Conservation (phyloP, 192 early-diverging fungal species). For the Coemansia sp. region DNA sequence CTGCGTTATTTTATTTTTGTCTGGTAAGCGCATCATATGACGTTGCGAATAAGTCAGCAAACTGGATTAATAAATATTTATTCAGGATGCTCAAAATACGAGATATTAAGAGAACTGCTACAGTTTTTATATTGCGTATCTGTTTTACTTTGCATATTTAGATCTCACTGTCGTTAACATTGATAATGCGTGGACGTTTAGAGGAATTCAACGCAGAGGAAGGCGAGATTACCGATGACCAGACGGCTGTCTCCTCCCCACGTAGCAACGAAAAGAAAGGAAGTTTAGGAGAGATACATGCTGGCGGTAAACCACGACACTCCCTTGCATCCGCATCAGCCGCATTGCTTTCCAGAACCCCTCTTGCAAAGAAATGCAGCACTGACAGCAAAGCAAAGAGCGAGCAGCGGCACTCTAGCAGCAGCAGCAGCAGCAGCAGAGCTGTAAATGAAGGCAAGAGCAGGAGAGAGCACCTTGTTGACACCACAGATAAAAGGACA, state of each 20-base stretch:
- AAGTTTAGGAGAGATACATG: background rate
- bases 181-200: background rate
- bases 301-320: background rate
- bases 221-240: constrained; percentile 33
- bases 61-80: background rate
- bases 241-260: background rate
- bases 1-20: background rate
- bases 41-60: background rate
- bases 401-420: too few species aligned
- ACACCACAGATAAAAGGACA: background rate
- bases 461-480: background rate
- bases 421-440: too few species aligned
- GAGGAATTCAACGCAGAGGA: constrained; percentile 21
- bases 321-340: background rate
- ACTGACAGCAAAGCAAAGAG: background rate
- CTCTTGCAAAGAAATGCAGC: background rate
- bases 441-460: background rate
- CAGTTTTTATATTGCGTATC: background rate
- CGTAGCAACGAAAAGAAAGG: background rate
- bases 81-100: background rate
- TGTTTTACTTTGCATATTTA: background rate
- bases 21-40: background rate
- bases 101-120: background rate
- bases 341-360: constrained; percentile 8
- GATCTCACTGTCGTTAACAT: background rate